Conservation (phyloP, 1,284 basidiomycete species). For the Agaricales sp. region DNA sequence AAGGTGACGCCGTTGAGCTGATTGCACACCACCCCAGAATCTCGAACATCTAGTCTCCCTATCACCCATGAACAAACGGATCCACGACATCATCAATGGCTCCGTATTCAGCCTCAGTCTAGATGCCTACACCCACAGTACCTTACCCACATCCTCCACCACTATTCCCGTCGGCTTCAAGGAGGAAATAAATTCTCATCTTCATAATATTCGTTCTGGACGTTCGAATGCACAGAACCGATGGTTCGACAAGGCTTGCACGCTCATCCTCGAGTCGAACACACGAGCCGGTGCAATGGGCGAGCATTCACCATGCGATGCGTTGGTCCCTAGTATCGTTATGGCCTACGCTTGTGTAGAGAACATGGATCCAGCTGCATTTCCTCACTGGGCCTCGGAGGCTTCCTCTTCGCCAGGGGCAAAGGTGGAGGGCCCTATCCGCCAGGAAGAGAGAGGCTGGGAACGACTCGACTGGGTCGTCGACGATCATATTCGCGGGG, state of each 20-base stretch:
- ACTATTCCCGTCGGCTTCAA: slow-evolving; percentile 19
- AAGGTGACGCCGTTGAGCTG: slow-evolving; percentile 2
- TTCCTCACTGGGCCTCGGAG: slow-evolving; percentile 13
- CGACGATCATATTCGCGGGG: slow-evolving; percentile 48
- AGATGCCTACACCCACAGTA: slow-evolving; percentile 46
- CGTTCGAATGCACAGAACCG: slow-evolving; percentile 64
- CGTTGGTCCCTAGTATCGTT: slow-evolving; percentile 86
- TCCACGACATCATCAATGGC: slow-evolving; percentile 55
- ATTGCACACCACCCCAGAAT: slow-evolving; percentile 37
- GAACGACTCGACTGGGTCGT: slow-evolving; percentile 68
- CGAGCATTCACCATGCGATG: slow-evolving; percentile 91
- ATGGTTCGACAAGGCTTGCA: slow-evolving; percentile 89
- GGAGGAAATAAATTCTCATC: slow-evolving; percentile 56
- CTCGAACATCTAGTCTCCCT: slow-evolving; percentile 61
- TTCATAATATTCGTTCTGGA: slow-evolving; percentile 69
- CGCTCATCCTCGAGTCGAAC: slow-evolving; percentile 78
- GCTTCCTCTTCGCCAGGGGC: slow-evolving; percentile 8
- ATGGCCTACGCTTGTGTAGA: slow-evolving; percentile 76
- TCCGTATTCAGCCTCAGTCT: slow-evolving; percentile 73
- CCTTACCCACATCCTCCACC: slow-evolving; percentile 21
- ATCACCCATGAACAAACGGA: slow-evolving; percentile 52
- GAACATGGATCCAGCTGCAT: slow-evolving; percentile 38
- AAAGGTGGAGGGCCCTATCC: neutral
- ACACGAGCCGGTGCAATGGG: slow-evolving; percentile 83
- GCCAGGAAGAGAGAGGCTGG: slow-evolving; percentile 27